Conservation (phyloP, 371 early-diverging fungal species). For the Polyrhizophydium stewartii region DNA sequence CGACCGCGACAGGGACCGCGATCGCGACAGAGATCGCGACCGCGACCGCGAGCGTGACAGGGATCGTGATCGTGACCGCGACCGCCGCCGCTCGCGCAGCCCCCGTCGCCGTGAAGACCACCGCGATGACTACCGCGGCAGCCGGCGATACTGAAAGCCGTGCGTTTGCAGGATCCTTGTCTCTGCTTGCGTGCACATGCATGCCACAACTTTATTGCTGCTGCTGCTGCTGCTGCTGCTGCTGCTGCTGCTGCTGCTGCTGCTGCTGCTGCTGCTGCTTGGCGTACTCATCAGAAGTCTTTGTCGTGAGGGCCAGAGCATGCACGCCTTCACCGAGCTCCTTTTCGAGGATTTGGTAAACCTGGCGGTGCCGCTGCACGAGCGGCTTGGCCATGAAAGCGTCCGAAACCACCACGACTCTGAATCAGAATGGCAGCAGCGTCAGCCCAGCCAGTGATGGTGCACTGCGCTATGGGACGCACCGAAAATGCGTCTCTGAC, state of each 20-base stretch:
- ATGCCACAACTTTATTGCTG: too few relatives aligned
- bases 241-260: too few relatives aligned
- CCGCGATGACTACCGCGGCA: not conserved
- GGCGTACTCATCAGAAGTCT: slow-evolving; percentile 20
- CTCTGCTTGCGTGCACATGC: too few relatives aligned
- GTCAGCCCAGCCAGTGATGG: not conserved
- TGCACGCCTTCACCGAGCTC: slow-evolving; percentile 30
- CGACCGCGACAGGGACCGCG: slow-evolving; percentile 29
- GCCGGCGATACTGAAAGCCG: too few relatives aligned
- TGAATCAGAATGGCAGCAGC: not conserved
- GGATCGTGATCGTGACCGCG: slow-evolving; percentile 7
- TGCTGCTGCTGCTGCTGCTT: too few relatives aligned
- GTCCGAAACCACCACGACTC: slow-evolving; percentile 25
- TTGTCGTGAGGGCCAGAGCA: slow-evolving; percentile 22
- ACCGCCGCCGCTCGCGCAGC: slow-evolving; percentile 6
- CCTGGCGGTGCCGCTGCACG: slow-evolving; percentile 22
- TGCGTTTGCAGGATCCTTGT: too few relatives aligned
- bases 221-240: too few relatives aligned
- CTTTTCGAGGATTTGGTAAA: slow-evolving; percentile 26
- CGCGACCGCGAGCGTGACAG: slow-evolving; percentile 11
- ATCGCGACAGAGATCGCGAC: slow-evolving; percentile 14
- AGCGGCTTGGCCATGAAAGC: slow-evolving; percentile 26
- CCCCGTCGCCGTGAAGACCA: slow-evolving; percentile 8
- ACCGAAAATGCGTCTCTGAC: slow-evolving; percentile 30
- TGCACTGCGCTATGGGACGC: not conserved